phyloP scores from a whole-genome alignment of 495 filamentous ascomycete genomes.

The Xylaria intraflava region DNA sequence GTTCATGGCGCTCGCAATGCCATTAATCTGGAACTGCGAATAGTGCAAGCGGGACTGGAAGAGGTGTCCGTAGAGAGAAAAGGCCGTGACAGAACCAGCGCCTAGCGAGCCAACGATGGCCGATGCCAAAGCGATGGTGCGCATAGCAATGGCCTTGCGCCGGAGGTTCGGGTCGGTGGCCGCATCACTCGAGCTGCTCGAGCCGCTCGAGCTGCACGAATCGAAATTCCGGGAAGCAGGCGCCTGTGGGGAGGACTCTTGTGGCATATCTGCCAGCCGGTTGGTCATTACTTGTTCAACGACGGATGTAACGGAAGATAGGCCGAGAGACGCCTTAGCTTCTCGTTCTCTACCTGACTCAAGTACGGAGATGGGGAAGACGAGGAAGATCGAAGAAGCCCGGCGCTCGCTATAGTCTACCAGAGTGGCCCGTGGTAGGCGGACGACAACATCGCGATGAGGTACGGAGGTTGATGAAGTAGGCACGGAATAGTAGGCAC shows the following conservation, averaged over 20 bases:
- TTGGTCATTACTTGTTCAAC: slow-evolving; percentile 6
- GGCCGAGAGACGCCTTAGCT: too few relatives aligned
- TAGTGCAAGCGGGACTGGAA: slow-evolving; percentile 80
- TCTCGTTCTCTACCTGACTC: too few relatives aligned
- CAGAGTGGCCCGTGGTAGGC: too few relatives aligned
- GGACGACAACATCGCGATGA: too few relatives aligned
- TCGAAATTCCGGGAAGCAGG: slow-evolving; percentile 29
- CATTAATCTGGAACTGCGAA: slow-evolving; percentile 84
- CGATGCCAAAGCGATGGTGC: slow-evolving; percentile 33
- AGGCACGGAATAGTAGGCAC: too few relatives aligned
- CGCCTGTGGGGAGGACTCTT: slow-evolving; percentile 26
- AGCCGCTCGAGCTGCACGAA: slow-evolving; percentile 27
- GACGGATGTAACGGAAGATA: neutral
- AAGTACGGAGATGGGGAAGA: too few relatives aligned
- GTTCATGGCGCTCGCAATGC: slow-evolving; percentile 74
- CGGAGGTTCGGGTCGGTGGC: slow-evolving; percentile 19
- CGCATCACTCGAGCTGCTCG: slow-evolving; percentile 31
- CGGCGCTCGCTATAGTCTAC: too few relatives aligned
- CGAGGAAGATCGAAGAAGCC: too few relatives aligned
- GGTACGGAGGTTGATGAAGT: too few relatives aligned
- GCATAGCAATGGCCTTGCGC: slow-evolving; percentile 22
- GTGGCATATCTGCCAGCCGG: slow-evolving; percentile 15
- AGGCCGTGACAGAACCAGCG: slow-evolving; percentile 78
- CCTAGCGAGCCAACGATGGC: slow-evolving; percentile 53
- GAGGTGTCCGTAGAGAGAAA: slow-evolving; percentile 83